phyloP scores from a whole-genome alignment of 768 basidiomycete species.

The Lanmaoa rubissima region DNA sequence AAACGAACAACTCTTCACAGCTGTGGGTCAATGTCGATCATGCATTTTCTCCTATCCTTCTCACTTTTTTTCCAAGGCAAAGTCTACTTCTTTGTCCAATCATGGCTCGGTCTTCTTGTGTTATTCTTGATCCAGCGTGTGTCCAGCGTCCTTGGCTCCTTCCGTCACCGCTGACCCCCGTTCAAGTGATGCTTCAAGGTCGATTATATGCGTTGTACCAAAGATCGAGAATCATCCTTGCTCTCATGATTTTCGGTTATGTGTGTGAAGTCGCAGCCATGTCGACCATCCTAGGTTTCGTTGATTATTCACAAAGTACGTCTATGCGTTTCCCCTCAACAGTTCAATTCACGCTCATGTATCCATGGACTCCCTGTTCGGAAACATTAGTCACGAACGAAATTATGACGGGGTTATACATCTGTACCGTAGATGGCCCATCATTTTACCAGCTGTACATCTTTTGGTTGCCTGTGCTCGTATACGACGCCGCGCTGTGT shows the following conservation, averaged over 20 bases:
- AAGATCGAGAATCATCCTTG: constrained; percentile 4
- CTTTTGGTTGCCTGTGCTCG: not conserved
- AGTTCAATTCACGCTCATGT: too few species aligned
- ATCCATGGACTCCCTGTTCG: too few species aligned
- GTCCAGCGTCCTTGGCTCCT: not conserved
- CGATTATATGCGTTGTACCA: constrained; percentile 12
- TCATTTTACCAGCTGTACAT: too few species aligned
- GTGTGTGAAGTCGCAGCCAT: not conserved
- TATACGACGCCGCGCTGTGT: not conserved
- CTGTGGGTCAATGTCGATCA: not conserved
- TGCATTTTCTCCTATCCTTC: not conserved
- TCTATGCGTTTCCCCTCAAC: too few species aligned
- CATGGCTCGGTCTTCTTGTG: not conserved
- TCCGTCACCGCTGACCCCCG: not conserved
- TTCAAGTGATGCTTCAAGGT: constrained; percentile 14
- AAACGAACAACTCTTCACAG: not conserved
- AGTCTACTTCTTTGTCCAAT: constrained; percentile 3
- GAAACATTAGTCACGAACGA: not conserved
- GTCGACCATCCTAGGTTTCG: too few species aligned
- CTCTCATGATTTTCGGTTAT: constrained; percentile 2
- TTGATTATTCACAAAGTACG: not conserved
- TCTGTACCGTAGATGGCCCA: not conserved
- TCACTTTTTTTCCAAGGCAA: constrained; percentile 1
- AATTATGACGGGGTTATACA: not conserved
- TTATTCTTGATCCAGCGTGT: not conserved